Evolutionary conservation across 768 basidiomycete species (phyloP).

Genomic region (Lactarius trivialis): DNA sequence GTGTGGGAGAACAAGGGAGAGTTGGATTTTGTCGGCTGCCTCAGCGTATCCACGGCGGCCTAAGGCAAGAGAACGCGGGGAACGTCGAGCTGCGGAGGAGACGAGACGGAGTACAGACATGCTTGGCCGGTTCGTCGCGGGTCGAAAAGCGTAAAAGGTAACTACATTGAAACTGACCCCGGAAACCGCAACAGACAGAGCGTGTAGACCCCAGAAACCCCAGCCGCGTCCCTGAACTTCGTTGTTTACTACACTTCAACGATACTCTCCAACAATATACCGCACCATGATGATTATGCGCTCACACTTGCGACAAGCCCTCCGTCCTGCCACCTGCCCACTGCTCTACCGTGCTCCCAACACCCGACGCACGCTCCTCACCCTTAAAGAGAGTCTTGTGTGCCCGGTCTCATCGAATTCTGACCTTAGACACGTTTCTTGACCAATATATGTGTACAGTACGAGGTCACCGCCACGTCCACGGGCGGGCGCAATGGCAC

Average conservation of each 20-base stretch:
- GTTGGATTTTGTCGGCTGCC: constrained; percentile 81
- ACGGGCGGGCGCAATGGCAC: constrained; percentile 18
- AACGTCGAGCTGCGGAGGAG: constrained; percentile 55
- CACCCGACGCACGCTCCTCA: constrained; percentile 15
- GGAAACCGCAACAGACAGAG: background rate
- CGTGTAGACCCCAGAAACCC: constrained; percentile 1
- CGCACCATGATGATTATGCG: background rate
- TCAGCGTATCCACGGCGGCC: constrained; percentile 88
- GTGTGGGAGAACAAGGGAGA: constrained; percentile 92
- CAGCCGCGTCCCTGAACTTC: too few species aligned
- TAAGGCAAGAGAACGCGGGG: constrained; percentile 43
- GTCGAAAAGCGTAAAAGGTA: background rate
- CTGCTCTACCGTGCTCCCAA: background rate
- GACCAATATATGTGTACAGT: constrained; percentile 4
- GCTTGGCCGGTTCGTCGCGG: constrained; percentile 24
- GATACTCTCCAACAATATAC: background rate
- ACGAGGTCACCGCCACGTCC: constrained; percentile 17
- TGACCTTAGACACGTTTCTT: background rate
- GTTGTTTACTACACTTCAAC: background rate
- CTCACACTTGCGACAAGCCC: background rate
- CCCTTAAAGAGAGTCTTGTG: constrained; percentile 15
- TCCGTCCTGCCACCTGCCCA: background rate
- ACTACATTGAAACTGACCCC: background rate
- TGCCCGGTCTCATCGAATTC: background rate
- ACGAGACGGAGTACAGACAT: constrained; percentile 77